A percentile compares a stretch with the other conserved stretches of the same genome.
Conservation (phyloP, 1,139 yeast species). For the Pichia sp. region DNA sequence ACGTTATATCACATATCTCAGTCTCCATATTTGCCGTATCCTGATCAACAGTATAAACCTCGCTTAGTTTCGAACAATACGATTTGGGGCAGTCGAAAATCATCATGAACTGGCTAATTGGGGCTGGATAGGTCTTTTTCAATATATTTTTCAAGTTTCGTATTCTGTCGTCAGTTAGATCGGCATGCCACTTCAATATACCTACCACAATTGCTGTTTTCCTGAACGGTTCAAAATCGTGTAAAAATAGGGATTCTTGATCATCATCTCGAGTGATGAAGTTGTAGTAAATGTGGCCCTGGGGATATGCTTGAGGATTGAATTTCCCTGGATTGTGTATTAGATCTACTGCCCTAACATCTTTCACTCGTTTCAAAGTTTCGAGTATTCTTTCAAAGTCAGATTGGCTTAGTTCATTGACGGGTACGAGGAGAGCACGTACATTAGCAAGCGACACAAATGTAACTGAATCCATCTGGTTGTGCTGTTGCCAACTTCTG, state of each 20-base stretch:
- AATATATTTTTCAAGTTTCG: slow-evolving; percentile 35
- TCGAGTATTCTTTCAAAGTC: slow-evolving; percentile 47
- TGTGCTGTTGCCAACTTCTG: background rate
- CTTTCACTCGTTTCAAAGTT: slow-evolving; percentile 47
- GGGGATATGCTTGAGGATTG: slow-evolving; percentile 82
- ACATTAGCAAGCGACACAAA: slow-evolving; percentile 61
- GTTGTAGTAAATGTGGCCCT: slow-evolving; percentile 64
- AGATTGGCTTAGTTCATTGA: slow-evolving; percentile 47
- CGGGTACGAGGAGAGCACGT: slow-evolving; percentile 66
- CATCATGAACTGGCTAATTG: slow-evolving; percentile 60
- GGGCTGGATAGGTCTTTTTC: slow-evolving; percentile 46
- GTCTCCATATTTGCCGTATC: slow-evolving; percentile 48
- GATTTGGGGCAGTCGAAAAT: slow-evolving; percentile 51
- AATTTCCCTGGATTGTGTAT: slow-evolving; percentile 61
- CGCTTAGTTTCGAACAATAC: slow-evolving; percentile 13
- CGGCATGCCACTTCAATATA: slow-evolving; percentile 43
- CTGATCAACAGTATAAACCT: slow-evolving; percentile 20
- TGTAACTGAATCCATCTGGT: slow-evolving; percentile 37
- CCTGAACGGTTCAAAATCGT: slow-evolving; percentile 86
- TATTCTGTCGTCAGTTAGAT: slow-evolving; percentile 30
- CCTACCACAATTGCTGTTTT: slow-evolving; percentile 71
- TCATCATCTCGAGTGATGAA: slow-evolving; percentile 49
- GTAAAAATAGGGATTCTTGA: slow-evolving; percentile 57
- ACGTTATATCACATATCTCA: slow-evolving; percentile 66
- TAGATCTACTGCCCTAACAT: slow-evolving; percentile 70